Evolutionary conservation across 169 alveolate species (phyloP), one percentile per base, ranked within the genome.

Genomic region (Plasmodium chabaudi): DNA sequence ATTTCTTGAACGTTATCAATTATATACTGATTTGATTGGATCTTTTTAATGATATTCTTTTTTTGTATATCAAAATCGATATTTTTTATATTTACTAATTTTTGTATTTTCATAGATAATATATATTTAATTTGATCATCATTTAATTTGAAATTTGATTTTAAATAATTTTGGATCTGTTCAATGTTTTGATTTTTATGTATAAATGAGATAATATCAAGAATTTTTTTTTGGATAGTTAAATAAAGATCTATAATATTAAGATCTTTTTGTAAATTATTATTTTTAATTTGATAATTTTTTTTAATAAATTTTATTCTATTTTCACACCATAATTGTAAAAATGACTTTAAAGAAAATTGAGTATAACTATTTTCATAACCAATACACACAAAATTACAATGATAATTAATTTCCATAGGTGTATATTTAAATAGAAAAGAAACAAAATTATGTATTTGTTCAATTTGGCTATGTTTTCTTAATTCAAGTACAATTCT

Each of bases 51-150:
- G 44, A 73, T 79, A 25, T 56, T 87, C 34, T 71, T 86, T 53
- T 47, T 84, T 71, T 88, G 88, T 9, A 67, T 72, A 25, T 39
- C 59, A 64, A 88, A 87, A 75, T 88, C 82, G 0, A 71, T 77
- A 74, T 77, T 79, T 69, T 92, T 87, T 17, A 92, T 87, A 53
- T 82, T 79, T 17, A 88, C 74, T 75, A 92, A 55, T 67, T 92
- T 79, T 42, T 82, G 84, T 72, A 92, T 65, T 63, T 72, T 71
- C 87, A 92, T 88, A 10, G 93, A 89, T 67, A 92, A 69, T 46
- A 92, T 70, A 17, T 87, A 90, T 15, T 88, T 65, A 46, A 92
- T 92, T 69, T 92, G 95, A n/a, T 71, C 87, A 13, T 72, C 92
- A 47, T 92, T 72, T 17, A 92, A 84, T 47, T 82, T 21, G 25